These are phyloP conservation scores for Chlorociboria aeruginascens DNA, from an alignment of 495 filamentous ascomycete genomes.

Conservation along the genomic window DNA sequence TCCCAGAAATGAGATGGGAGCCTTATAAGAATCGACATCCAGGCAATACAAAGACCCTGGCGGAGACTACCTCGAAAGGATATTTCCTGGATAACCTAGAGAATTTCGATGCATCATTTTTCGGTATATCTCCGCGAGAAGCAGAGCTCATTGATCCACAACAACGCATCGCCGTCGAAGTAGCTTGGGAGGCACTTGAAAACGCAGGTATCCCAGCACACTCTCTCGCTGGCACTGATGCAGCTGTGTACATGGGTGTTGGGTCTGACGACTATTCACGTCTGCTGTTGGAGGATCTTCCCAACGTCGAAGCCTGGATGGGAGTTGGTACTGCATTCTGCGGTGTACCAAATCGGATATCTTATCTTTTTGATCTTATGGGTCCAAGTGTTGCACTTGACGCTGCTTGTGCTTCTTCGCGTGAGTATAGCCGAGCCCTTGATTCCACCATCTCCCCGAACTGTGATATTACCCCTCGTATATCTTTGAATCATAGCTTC, in stretches of 20 bases:
- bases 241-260: conserved; percentile 65
- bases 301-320: conserved; percentile 21
- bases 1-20: too few relatives aligned
- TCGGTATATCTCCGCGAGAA: conserved; percentile 43
- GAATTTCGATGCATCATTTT: conserved; percentile 46
- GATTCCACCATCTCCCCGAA: too few relatives aligned
- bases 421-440: too few relatives aligned
- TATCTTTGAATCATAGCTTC: too few relatives aligned
- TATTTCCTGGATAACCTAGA: conserved; percentile 31
- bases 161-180: conserved; percentile 42
- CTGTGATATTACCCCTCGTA: too few relatives aligned
- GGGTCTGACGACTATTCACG: conserved; percentile 28
- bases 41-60: too few relatives aligned
- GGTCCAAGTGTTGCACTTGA: conserved; percentile 61
- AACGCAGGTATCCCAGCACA: conserved; percentile 82
- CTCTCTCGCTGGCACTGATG: conserved; percentile 66
- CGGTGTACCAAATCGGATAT: conserved; percentile 48
- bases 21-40: too few relatives aligned
- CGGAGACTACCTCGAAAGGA: neutral
- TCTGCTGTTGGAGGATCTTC: conserved; percentile 61
- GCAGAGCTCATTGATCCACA: conserved; percentile 46
- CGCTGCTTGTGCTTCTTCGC: conserved; percentile 75
- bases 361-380: conserved; percentile 40
- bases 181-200: conserved; percentile 43
- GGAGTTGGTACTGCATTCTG: conserved; percentile 31